Evolutionary conservation across 805 yeast species (phyloP), one percentile per base, ranked within the genome.

Genomic region (Kodamaea sagamina): DNA sequence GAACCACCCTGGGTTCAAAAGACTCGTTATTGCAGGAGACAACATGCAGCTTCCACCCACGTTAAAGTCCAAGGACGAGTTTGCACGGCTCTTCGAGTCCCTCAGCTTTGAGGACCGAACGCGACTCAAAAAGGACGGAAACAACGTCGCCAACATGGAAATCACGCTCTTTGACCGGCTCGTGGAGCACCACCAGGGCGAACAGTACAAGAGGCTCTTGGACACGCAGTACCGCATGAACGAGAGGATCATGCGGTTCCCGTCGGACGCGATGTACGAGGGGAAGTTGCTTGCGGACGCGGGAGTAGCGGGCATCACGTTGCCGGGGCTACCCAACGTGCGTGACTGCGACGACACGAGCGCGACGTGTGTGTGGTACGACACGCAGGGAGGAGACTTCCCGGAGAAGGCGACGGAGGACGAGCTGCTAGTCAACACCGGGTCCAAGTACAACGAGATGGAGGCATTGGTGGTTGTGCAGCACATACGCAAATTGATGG

Each of bases 11-110:
- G 74, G 79, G 6, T 16, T 79, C 32, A 71, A 73, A 26, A 74
- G 81, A 42, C 61, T 92, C 17, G 78, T 92, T 1, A 74, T 92
- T 17, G 97, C 98, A 0, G 99, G 99, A 41, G 99, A 92, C 59
- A 85, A 90, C 56, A 81, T 81, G 65, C 99, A 92, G 62, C 68
- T 92, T 24, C 92, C 98, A 0, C 97, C 99, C 2, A 88, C 96
- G 0, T 76, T 92, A 11, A 89, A 89, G 55, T 71, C 84, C 0
- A 52, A 53, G 13, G 63, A 61, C 31, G 60, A 56, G 15, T 56
- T 54, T 3, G 50, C 22, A 6, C 19, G 27, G 13, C 41, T 46
- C 12, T 16, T 22, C 19, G 42, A n/a, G 10, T 34, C 45, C 12
- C 21, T 41, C 16, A 42, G 44, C 13, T 48, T 55, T 11, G 51